A percentile compares a stretch with the other conserved stretches of the same genome.
Evolutionary conservation across 805 yeast species (phyloP).

Genomic region (Candida berthetii): DNA sequence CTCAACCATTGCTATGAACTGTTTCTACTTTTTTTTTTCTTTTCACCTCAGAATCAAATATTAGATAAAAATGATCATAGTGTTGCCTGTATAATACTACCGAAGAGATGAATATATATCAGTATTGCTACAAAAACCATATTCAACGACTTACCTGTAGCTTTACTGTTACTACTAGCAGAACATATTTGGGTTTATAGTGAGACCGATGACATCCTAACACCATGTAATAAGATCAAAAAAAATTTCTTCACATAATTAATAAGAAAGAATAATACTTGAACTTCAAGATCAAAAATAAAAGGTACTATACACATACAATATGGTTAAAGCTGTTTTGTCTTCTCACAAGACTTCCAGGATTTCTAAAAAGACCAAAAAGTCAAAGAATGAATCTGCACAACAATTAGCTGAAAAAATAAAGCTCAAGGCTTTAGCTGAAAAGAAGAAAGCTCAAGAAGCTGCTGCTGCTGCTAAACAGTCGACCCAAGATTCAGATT

Average conservation of each 20-base stretch:
- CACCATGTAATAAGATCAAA: conserved; percentile 8
- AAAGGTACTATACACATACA: background rate
- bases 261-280: too few species aligned
- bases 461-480: conserved; percentile 1
- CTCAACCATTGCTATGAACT: background rate
- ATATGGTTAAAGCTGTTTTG: background rate
- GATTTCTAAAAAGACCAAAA: conserved; percentile 15
- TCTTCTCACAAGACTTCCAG: background rate
- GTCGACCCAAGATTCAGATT: too few species aligned
- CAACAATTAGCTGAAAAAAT: conserved; percentile 53
- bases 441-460: conserved; percentile 5
- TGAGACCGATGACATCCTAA: background rate
- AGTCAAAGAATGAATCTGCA: conserved; percentile 28
- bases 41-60: background rate
- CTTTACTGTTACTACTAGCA: too few species aligned
- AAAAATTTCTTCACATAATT: conserved; percentile 12
- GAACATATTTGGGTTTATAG: too few species aligned
- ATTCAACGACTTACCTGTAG: too few species aligned
- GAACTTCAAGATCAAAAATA: too few species aligned
- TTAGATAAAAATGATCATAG: too few species aligned
- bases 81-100: too few species aligned
- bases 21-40: too few species aligned
- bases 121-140: too few species aligned
- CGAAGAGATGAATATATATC: too few species aligned
- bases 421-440: conserved; percentile 31